Evolutionary conservation across 371 early-diverging fungal species (phyloP).

Genomic region (Saksenaea oblongispora): DNA sequence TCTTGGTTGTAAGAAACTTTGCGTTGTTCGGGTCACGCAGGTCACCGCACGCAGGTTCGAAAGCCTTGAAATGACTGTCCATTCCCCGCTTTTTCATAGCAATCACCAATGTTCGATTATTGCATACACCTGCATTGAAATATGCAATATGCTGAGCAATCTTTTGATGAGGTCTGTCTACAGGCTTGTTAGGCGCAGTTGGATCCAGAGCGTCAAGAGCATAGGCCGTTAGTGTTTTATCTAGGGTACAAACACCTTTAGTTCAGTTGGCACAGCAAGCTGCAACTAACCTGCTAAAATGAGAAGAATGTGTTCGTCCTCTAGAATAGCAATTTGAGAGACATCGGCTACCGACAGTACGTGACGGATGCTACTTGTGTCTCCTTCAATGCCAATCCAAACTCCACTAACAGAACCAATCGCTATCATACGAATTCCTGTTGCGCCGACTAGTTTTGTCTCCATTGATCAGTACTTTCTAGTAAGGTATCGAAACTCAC

Average conservation of each 20-base stretch:
- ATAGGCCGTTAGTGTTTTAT: constrained; percentile 74
- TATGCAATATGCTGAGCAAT: constrained; percentile 67
- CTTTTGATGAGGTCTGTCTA: constrained; percentile 41
- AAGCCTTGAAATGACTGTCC: constrained; percentile 41
- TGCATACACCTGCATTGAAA: constrained; percentile 70
- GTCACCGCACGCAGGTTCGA: constrained; percentile 43
- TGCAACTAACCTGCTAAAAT: constrained; percentile 32
- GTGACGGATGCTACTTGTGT: constrained; percentile 31
- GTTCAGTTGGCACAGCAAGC: not conserved
- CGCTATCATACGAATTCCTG: constrained; percentile 64
- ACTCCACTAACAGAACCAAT: constrained; percentile 86
- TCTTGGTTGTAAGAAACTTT: constrained; percentile 35
- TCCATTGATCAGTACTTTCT: not conserved
- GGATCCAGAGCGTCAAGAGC: constrained; percentile 65
- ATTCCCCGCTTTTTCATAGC: constrained; percentile 55
- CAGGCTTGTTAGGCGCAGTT: constrained; percentile 34
- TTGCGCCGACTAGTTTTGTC: constrained; percentile 30
- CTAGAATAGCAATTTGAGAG: constrained; percentile 40
- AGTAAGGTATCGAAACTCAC: not conserved
- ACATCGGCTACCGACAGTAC: constrained; percentile 37
- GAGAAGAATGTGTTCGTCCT: constrained; percentile 39
- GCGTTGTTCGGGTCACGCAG: constrained; percentile 42
- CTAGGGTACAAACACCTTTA: constrained; percentile 30
- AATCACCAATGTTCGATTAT: constrained; percentile 57
- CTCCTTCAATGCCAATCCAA: constrained; percentile 53